A percentile compares a stretch with the other conserved stretches of the same genome.
Conservation (phyloP, 2,329 filamentous ascomycete species). For the Fusarium secorum region DNA sequence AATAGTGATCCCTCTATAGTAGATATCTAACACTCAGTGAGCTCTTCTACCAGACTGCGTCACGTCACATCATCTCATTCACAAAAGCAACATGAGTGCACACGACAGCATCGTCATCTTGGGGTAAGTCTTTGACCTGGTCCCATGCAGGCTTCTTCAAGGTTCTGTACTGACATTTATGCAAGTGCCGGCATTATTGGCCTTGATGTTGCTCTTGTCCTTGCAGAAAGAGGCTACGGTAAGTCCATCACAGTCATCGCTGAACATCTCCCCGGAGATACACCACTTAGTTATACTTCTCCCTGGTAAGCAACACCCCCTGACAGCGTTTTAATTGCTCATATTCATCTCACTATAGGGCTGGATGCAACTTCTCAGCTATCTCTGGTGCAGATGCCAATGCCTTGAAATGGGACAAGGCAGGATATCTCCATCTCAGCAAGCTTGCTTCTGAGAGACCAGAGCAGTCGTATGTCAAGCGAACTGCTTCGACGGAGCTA, state of each 20-base stretch:
- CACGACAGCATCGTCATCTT: not conserved
- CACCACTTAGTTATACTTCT: not conserved
- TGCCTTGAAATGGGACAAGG: constrained; percentile 1
- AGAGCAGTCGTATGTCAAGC: not conserved
- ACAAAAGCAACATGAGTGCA: not conserved
- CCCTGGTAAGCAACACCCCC: not conserved
- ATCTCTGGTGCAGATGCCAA: constrained; percentile 1
- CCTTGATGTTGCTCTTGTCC: not conserved
- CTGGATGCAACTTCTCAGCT: constrained; percentile 1
- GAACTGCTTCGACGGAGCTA: not conserved
- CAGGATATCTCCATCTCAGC: not conserved
- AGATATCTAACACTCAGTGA: not conserved
- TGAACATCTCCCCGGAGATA: not conserved
- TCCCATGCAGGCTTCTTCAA: accelerated
- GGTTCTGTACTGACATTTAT: not conserved
- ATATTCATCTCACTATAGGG: not conserved
- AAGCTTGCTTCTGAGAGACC: not conserved
- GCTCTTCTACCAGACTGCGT: not conserved
- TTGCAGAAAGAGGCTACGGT: not conserved
- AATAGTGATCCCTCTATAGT: accelerated
- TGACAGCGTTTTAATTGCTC: accelerated
- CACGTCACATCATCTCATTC: too few relatives aligned
- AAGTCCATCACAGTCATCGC: not conserved
- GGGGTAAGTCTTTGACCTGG: not conserved
- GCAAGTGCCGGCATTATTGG: not conserved